Conservation (phyloP, 73 alveolate genomes). For the Paramecium biaurelia region DNA sequence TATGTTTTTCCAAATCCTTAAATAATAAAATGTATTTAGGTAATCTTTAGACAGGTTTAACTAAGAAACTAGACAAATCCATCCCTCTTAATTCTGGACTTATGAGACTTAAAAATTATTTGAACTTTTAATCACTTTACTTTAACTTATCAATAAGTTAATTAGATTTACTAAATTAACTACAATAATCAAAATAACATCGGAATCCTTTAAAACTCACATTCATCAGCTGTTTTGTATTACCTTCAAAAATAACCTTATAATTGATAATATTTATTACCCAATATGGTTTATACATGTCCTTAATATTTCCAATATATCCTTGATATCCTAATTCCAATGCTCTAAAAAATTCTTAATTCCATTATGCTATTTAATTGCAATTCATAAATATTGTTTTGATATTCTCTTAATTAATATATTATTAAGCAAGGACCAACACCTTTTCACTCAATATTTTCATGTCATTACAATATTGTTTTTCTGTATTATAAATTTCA, state of each 20-base stretch:
- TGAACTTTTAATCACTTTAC: not conserved
- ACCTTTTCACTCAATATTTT: not conserved
- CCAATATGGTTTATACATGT: not conserved
- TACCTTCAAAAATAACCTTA: not conserved
- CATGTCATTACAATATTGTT: not conserved
- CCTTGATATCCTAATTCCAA: conserved; percentile 8
- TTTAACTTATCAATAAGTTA: not conserved
- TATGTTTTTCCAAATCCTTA: conserved; percentile 27
- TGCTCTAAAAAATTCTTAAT: not conserved
- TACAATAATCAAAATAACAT: not conserved
- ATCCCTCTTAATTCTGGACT: conserved; percentile 20
- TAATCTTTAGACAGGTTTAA: conserved; percentile 28
- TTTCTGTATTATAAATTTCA: not conserved
- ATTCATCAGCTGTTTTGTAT: not conserved
- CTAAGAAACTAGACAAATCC: conserved; percentile 36
- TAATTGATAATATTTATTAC: not conserved
- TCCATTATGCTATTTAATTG: not conserved
- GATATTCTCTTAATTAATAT: not conserved
- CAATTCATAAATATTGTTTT: not conserved
- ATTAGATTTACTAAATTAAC: not conserved
- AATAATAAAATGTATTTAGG: conserved; percentile 43
- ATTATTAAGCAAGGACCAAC: not conserved
- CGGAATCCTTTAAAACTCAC: not conserved
- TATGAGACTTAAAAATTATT: not conserved
- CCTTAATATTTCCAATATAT: not conserved